Base-by-base conservation (phyloP, 2,329 filamentous ascomycete species). In the Paracoccidioides brasiliensis region DNA sequence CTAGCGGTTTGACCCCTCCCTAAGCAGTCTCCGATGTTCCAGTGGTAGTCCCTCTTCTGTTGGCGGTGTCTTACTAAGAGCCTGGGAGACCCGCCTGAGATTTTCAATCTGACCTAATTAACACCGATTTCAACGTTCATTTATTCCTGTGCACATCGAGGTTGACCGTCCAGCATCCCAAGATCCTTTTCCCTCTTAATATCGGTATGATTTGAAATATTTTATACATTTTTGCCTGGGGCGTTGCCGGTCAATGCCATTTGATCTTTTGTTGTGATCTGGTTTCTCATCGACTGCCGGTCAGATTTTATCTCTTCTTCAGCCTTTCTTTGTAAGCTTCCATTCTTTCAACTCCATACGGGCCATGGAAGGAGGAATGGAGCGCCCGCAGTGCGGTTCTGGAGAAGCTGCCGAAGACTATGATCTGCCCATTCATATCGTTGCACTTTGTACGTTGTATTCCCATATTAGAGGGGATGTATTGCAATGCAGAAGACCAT, bases 391-490 rank as follows among this genome's bases (percentile, higher is more conserved):
- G 49, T 61, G 60, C 33, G 56, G 58, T 10, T 53, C 58, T 33
- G 53, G 33, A 9, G 52, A 52, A 15, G 49, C 43, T 15, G 50
- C 43, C 8, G 55, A 53, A 32, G 58, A 58, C 4, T 62, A 60
- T 50, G 60, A 62, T 51, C 55, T 62, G 44, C 58, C 58, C 6
- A 46, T 62, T 52, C 58, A 61, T 43, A 54, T 61, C 28, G 58
- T 41, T 32, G 58, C 59, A 4, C 53, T 61, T 43, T 61, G 59
- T 60, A 56, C 40, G 59, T 37, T 44, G 35, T 28, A 51, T 40
- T 10, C n/a, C 49, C 38, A 3, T 40, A 41, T 38, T 22, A 22
- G 22, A 22, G n/a, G 1, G 33, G 33, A 30, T 7, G 32, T 32
- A 49, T 35, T 35, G 9, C 22, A 12, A 10, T 30, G 15, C 30